Evolutionary conservation across 208 protist genomes (phyloP), one percentile per base, ranked within the genome.

Genomic region (Leishmania arabica): DNA sequence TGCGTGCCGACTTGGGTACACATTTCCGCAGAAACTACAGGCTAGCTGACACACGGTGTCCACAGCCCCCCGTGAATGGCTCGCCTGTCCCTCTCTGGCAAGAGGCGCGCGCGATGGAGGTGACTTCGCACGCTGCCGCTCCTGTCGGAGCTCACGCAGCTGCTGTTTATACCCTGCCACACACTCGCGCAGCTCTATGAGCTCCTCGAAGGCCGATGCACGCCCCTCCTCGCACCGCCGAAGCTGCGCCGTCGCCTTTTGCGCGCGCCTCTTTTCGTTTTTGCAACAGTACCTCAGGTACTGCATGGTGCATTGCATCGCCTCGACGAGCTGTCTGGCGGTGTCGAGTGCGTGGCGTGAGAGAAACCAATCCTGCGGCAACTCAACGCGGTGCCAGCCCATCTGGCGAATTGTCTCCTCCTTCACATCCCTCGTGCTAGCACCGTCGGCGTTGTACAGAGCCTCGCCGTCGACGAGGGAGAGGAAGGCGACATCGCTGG

Each of bases 271-370:
- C 68, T 90, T 82, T 37, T 88, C 78, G 9, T 54, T 74, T 53
- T 81, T 84, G 37, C 78, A 2, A 56, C 74, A 65, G 71, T 93
- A 78, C 34, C 77, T 45, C 54, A 91, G 76, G 78, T 95, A 97
- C 78, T 97, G 93, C 37, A 97, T 88, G 7, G 91, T 95, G 83
- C 93, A 95, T 82, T 97, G 93, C 84, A 97, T 87, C 9, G 86
- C 89, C 60, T 79, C 42, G 19, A 93, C 51, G 40, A 95, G 86
- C 31, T 82, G 83, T 66, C 79, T 60, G 56, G 82, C 82, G 34
- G 86, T 83, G n/a, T 80, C 80, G 2, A 78, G 84, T 8, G 85
- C 87, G 3, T 82, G 72, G 7, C 75, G 75, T 4, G 88, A 91
- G 47, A 90, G 77, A 69, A 97, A 97, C 93, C 91, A 97, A 51